phyloP scores from a whole-genome alignment of 192 early-diverging fungal genomes.

The Kickxella alabastrina region DNA sequence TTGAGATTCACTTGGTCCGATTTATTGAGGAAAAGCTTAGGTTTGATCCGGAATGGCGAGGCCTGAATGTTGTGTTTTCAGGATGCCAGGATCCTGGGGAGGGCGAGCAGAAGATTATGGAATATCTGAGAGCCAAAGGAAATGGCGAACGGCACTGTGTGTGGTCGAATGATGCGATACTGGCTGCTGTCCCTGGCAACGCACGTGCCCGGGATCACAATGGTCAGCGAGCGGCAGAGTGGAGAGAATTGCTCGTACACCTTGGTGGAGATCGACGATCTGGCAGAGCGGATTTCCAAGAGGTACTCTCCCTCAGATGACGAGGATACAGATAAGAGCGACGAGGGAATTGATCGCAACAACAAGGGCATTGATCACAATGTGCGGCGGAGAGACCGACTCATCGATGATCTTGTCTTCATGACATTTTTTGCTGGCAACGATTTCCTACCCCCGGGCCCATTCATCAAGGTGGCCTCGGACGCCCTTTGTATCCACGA shows the following conservation, averaged over 20 bases:
- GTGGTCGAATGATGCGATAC: slow-evolving; percentile 94
- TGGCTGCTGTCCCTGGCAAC: slow-evolving; percentile 92
- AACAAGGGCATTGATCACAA: no score
- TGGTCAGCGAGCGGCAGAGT: slow-evolving; percentile 82
- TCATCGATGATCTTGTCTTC: slow-evolving; percentile 93
- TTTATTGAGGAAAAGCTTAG: slow-evolving; percentile 77
- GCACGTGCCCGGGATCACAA: slow-evolving; percentile 86
- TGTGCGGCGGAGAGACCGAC: slow-evolving; percentile 59
- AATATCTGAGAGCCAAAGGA: slow-evolving; percentile 76
- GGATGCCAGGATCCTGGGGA: slow-evolving; percentile 92
- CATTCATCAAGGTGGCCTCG: slow-evolving; percentile 56
- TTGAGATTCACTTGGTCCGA: slow-evolving; percentile 75
- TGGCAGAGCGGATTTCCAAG: slow-evolving; percentile 56
- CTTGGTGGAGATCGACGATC: slow-evolving; percentile 10
- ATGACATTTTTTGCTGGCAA: slow-evolving; percentile 92
- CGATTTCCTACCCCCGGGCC: slow-evolving; percentile 78
- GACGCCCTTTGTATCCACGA: slow-evolving; percentile 54
- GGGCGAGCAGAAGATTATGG: slow-evolving; percentile 99
- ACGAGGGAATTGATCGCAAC: no score
- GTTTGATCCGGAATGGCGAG: slow-evolving; percentile 72
- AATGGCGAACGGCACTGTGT: slow-evolving; percentile 73
- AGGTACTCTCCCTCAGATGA: slow-evolving; percentile 73
- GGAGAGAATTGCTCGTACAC: slow-evolving; percentile 30
- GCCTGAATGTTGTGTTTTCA: slow-evolving; percentile 83
- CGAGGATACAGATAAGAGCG: slow-evolving; percentile 67